phyloP scores from a whole-genome alignment of 768 basidiomycete genomes.

The Cyathus striatus region DNA sequence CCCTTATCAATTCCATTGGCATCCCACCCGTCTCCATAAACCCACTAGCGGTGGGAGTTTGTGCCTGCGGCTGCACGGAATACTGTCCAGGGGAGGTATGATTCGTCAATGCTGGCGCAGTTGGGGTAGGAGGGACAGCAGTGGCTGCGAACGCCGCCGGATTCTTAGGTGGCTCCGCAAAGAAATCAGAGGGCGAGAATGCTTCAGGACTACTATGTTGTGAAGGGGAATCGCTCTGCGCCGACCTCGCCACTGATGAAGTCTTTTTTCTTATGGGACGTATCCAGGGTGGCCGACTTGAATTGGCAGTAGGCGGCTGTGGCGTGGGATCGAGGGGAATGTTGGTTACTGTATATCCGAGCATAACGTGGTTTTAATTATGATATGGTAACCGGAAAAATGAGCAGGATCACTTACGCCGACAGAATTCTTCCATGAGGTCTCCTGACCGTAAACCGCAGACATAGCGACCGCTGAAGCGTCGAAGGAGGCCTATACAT shows the following conservation, averaged over 20 bases:
- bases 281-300: constrained; percentile 77
- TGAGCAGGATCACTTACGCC: constrained; percentile 42
- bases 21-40: constrained; percentile 32
- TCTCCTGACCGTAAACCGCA: constrained; percentile 90
- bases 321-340: constrained; percentile 76
- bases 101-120: constrained; percentile 8
- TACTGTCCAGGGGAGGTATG: constrained; percentile 4
- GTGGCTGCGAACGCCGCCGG: constrained; percentile 15
- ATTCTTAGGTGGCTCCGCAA: constrained; percentile 42
- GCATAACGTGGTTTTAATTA: constrained; percentile 2
- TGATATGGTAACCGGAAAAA: constrained; percentile 3
- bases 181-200: constrained; percentile 63
- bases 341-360: constrained; percentile 55
- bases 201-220: constrained; percentile 59
- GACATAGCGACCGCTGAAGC: constrained; percentile 89
- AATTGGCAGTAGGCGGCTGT: constrained; percentile 40
- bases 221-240: constrained; percentile 38
- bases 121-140: constrained; percentile 10
- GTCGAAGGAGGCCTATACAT: constrained; percentile 80
- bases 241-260: constrained; percentile 40
- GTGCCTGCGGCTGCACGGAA: constrained; percentile 9
- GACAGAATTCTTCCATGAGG: constrained; percentile 93
- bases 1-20: constrained; percentile 41
- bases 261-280: constrained; percentile 82
- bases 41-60: constrained; percentile 10